Base-by-base conservation (phyloP, 805 yeast species). In the Teunomyces gatunensis region DNA sequence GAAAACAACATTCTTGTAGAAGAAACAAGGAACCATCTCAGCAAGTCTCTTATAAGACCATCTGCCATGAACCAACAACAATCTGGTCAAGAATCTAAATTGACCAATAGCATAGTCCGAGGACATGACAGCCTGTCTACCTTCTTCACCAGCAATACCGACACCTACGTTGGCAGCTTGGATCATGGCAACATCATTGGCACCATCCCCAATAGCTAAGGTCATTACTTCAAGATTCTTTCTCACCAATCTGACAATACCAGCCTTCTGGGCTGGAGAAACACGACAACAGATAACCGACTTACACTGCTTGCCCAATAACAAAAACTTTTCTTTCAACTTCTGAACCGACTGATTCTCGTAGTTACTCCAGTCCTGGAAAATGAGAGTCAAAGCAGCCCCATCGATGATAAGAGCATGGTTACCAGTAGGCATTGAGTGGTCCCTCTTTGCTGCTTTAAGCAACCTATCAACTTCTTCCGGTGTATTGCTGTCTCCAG, bases 101-200 rank as follows among this genome's bases (percentile, higher is more conserved):
- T 87, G 96, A 20, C 92, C 94, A 59, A 87, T 69, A 17, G 92
- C 96, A 66, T 85, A 87, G 69, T 87, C 96, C 0, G 92, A 84
- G 21, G 90, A 84, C 95, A 87, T 87, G 4, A 80, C 94, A 15
- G 94, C 94, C 66, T 87, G 94, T 51, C 94, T 73, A 60, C 96
- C 96, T 72, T 87, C 96, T 71, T 87, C 94, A 68, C 96, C 96
- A 3, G 91, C 91, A 61, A 87, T 87, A 69, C 96, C 96, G 47
- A 87, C 87, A 59, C 96, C 96, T 40, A 87, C 85, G 67, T 87
- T 84, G 1, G 95, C 94, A 25, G 90, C 83, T 65, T 87, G 96
- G 55, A 87, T 87, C 96, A 87, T 87, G 10, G 95, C 91, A 52
- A 87, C 96, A 69, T 87, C 96, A 62, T 87, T 87, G 17, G 94